Conservation (phyloP, 176 grass and related monocot genomes). For the Poa annua region DNA sequence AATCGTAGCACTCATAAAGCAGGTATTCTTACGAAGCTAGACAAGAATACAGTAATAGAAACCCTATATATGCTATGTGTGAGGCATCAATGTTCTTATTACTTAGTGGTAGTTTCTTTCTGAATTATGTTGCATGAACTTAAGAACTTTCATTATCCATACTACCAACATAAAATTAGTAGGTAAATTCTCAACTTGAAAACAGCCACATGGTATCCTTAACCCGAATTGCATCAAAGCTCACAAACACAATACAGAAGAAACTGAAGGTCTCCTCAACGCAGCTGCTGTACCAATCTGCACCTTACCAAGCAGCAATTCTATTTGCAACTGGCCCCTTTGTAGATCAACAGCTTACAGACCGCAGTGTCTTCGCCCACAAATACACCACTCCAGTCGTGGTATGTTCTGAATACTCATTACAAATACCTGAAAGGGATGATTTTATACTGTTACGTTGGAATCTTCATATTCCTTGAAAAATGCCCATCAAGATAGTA, state of each 20-base stretch:
- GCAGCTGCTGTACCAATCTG: constrained; percentile 90
- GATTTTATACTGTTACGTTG: constrained; percentile 21
- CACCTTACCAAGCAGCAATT: constrained; percentile 89
- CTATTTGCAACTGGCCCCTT: constrained; percentile 92
- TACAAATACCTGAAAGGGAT: constrained; percentile 29
- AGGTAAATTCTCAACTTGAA: background rate
- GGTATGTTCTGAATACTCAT: constrained; percentile 59
- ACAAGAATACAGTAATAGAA: constrained; percentile 23
- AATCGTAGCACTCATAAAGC: constrained; percentile 23
- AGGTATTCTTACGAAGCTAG: constrained; percentile 21
- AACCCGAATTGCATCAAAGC: constrained; percentile 60
- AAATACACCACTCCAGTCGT: constrained; percentile 75
- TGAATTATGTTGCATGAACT: constrained; percentile 37
- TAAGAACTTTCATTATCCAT: constrained; percentile 43
- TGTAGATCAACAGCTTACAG: constrained; percentile 85
- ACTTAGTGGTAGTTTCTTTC: constrained; percentile 26
- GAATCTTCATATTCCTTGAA: background rate
- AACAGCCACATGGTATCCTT: constrained; percentile 53
- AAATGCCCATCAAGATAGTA: constrained; percentile 25
- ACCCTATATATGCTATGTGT: background rate
- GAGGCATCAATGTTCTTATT: constrained; percentile 7
- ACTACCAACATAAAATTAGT: constrained; percentile 20
- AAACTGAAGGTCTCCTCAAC: constrained; percentile 96
- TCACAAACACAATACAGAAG: constrained; percentile 99
- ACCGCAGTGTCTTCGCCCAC: constrained; percentile 81